A percentile compares a stretch with the other conserved stretches of the same genome.
Evolutionary conservation across 176 grass and related monocot genomes (phyloP).

Genomic region (Hyparrhenia diplandra): DNA sequence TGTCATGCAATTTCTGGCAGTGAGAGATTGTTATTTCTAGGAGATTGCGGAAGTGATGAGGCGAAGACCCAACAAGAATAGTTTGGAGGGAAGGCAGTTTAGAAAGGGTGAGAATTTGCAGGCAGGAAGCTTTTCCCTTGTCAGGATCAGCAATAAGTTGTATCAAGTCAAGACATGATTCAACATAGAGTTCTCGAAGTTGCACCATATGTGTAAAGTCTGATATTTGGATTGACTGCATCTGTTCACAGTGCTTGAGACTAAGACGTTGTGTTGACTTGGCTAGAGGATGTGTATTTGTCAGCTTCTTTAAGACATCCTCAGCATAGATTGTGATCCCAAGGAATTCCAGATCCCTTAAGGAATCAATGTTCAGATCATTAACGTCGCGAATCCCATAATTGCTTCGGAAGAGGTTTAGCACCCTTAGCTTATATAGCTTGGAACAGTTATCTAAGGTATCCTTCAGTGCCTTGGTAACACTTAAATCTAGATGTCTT

Average conservation of each 20-base stretch:
- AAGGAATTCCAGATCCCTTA: constrained; percentile 37
- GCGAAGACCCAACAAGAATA: constrained; percentile 24
- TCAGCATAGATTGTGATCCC: constrained; percentile 64
- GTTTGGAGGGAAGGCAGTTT: constrained; percentile 37
- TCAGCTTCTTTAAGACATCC: constrained; percentile 55
- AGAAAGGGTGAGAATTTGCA: constrained; percentile 52
- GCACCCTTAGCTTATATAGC: constrained; percentile 46
- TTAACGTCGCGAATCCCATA: constrained; percentile 47
- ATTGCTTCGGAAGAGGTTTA: constrained; percentile 57
- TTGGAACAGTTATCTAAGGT: constrained; percentile 54
- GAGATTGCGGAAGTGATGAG: constrained; percentile 51
- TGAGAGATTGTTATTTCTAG: constrained; percentile 43
- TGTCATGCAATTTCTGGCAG: constrained; percentile 41
- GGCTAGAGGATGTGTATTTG: constrained; percentile 48
- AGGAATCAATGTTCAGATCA: constrained; percentile 48
- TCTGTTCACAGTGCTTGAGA: constrained; percentile 39
- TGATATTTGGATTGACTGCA: constrained; percentile 44
- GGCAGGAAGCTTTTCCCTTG: constrained; percentile 6
- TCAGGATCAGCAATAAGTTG: constrained; percentile 32
- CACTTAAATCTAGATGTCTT: constrained; percentile 51
- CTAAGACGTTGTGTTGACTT: constrained; percentile 51
- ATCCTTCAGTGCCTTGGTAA: constrained; percentile 35
- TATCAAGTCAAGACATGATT: constrained; percentile 46
- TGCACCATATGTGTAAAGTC: constrained; percentile 48
- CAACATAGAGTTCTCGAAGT: constrained; percentile 56